Conservation (phyloP, 2,329 filamentous ascomycete species). For the Colletotrichum nymphaeae region DNA sequence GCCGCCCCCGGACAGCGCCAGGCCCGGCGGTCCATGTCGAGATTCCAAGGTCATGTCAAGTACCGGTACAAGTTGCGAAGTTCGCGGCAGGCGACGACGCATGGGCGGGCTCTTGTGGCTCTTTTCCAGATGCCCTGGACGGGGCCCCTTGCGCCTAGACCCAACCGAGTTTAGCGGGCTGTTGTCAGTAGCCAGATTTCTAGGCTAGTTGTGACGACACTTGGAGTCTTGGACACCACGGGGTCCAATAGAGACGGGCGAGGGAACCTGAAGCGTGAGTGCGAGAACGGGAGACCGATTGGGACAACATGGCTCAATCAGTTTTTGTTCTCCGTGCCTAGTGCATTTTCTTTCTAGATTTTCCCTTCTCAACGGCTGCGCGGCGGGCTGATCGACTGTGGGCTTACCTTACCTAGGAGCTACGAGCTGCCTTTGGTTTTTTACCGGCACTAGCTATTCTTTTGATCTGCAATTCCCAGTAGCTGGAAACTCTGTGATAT, state of each 20-base stretch:
- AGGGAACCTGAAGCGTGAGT: neutral
- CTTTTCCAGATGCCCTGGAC: slow-evolving; percentile 22
- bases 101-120: slow-evolving; percentile 12
- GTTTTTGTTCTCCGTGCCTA: neutral
- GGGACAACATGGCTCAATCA: neutral
- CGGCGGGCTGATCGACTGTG: neutral
- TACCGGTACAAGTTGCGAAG: slow-evolving; percentile 24
- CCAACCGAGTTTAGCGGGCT: slow-evolving; percentile 25
- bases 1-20: slow-evolving; percentile 29
- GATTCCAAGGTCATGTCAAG: slow-evolving; percentile 26
- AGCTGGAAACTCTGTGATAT: neutral
- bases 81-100: slow-evolving; percentile 26
- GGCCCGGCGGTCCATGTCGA: slow-evolving; percentile 31
- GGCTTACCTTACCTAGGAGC: too few relatives aligned
- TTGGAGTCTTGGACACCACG: neutral
- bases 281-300: neutral
- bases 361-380: neutral
- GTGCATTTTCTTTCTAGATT: neutral
- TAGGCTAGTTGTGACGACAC: slow-evolving; percentile 33
- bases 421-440: neutral
- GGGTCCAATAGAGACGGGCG: slow-evolving; percentile 4
- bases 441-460: neutral
- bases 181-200: slow-evolving; percentile 29
- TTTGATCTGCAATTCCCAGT: neutral
- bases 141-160: slow-evolving; percentile 29